Evolutionary conservation across 2,329 filamentous ascomycete species (phyloP).

Genomic region (Intubia oerlemansii): DNA sequence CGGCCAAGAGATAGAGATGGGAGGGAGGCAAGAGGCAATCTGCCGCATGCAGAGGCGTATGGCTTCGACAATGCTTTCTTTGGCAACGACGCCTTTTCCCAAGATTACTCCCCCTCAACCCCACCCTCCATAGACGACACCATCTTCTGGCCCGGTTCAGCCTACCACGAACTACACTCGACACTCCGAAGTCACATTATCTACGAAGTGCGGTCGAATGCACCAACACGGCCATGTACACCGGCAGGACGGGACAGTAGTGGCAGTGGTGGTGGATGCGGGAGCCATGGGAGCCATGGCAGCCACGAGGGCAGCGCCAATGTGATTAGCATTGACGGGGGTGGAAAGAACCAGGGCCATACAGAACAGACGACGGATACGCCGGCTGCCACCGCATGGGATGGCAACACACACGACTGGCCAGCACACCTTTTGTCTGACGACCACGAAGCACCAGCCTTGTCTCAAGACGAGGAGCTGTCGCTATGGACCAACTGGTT

Average conservation of each 20-base stretch:
- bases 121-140: too few relatives aligned
- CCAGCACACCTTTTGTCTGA: neutral
- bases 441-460: too few relatives aligned
- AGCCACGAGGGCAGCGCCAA: neutral
- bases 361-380: too few relatives aligned
- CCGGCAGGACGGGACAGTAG: neutral
- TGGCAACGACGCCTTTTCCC: too few relatives aligned
- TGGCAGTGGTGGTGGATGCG: neutral
- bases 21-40: too few relatives aligned
- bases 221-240: neutral
- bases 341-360: too few relatives aligned
- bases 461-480: too few relatives aligned
- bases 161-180: slow-evolving; percentile 1
- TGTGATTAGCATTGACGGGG: neutral
- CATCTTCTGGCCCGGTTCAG: neutral
- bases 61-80: too few relatives aligned
- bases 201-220: neutral
- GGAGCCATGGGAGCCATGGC: neutral
- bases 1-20: too few relatives aligned
- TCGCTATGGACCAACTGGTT: neutral
- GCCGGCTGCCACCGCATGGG: neutral
- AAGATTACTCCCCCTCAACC: too few relatives aligned
- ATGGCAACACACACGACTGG: neutral
- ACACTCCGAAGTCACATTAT: neutral
- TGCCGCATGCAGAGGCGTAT: too few relatives aligned